Base-by-base conservation (phyloP, 208 protist genomes). In the Acanthamoeba royreba region DNA sequence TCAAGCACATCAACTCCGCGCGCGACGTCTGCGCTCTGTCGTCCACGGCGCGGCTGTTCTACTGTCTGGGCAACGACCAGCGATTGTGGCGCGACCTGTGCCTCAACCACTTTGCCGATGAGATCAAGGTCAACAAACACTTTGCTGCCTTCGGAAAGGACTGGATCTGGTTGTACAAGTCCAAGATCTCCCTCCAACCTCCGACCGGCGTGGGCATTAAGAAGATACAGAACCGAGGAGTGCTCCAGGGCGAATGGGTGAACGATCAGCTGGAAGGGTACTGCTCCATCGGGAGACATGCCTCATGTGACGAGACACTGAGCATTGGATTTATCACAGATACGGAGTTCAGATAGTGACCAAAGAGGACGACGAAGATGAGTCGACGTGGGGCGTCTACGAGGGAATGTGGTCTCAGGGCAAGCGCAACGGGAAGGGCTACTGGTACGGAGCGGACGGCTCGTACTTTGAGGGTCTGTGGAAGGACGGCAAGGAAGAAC, bases 401-500 rank as follows among this genome's bases (percentile, higher is more conserved):
- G 74, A 88, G 40, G 92, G 92, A 25, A 19, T 63, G 13, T 94
- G 77, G 81, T 33, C 33, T n/a, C 53, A 92, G n/a, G 79, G 72
- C 66, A 83, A 79, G 46, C 28, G 35, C 25, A 83, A 49, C 87
- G 93, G 93, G 38, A 22, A 81, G 46, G 94, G 94, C 45, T 94
- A 87, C 35, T 77, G 53, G 35, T 95, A n/a, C 22, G 93, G 47
- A 40, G 9, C 93, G 19, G 74, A 95, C 85, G 92, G 95, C 43
- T 46, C 35, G 0, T 47, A 92, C 22, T 96, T 94, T 52, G 93
- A 92, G 49, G 95, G 95, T 46, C 49, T 33, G 35, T 96, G 86
- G 63, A 69, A 45, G 9, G 40, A 94, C 31, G 95, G 95, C n/a
- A 2, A 81, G 33, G 33, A 85, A 33, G 89, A 55, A 25, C 43